Evolutionary conservation across 768 basidiomycete genomes (phyloP).

Genomic region (Mycena olivaceomarginata): DNA sequence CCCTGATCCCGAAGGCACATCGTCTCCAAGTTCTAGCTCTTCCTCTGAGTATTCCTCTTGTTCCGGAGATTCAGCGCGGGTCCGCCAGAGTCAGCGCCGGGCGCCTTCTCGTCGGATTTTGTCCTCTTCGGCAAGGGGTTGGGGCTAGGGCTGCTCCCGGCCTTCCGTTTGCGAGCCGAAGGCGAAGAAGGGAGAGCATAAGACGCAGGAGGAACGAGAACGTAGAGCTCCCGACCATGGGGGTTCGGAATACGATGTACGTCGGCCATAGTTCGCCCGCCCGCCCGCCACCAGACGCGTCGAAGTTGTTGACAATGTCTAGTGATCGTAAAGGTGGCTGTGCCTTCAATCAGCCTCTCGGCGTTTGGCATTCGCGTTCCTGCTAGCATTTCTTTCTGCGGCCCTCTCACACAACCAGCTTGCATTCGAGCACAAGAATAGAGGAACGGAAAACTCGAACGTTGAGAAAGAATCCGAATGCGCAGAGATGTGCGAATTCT

Average conservation of each 20-base stretch:
- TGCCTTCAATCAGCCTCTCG: not conserved
- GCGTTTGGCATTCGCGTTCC: not conserved
- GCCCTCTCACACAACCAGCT: not conserved
- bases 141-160: not conserved
- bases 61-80: not conserved
- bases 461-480: conserved; percentile 62
- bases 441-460: no score
- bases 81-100: not conserved
- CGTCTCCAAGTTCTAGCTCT: conserved; percentile 25
- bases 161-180: conserved; percentile 14
- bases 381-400: not conserved
- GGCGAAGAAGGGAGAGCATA: not conserved
- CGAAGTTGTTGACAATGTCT: no score
- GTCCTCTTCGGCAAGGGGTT: not conserved
- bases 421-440: not conserved
- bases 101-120: not conserved
- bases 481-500: conserved; percentile 95
- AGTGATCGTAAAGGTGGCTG: not conserved
- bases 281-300: not conserved
- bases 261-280: conserved; percentile 12
- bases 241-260: not conserved
- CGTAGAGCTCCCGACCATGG: not conserved
- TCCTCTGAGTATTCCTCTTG: conserved; percentile 9
- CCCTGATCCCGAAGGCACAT: not conserved
- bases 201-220: not conserved